phyloP scores from a whole-genome alignment of 2,329 filamentous ascomycete species.

The Fusarium aywerte region DNA sequence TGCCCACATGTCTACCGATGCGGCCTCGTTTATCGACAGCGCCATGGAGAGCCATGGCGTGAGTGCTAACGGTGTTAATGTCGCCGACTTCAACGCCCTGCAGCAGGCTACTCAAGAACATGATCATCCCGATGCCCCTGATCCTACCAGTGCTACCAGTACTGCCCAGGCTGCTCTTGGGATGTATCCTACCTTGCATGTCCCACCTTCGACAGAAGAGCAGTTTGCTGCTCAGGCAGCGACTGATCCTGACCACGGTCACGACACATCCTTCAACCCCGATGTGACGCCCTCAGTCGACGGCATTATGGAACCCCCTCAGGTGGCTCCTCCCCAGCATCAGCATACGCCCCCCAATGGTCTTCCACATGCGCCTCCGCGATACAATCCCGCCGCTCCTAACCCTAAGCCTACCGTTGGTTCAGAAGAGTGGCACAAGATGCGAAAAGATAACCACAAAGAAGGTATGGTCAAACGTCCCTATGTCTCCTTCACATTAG shows the following conservation, averaged over 20 bases:
- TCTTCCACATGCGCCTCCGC: conserved; percentile 48
- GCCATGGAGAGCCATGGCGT: conserved; percentile 59
- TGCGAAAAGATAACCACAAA: conserved; percentile 98
- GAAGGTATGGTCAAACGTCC: conserved; percentile 75
- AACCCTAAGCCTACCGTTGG: conserved; percentile 86
- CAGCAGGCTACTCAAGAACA: conserved; percentile 62
- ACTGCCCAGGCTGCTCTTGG: conserved; percentile 69
- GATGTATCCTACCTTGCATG: conserved; percentile 69
- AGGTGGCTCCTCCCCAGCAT: conserved; percentile 41
- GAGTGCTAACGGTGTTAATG: conserved; percentile 57
- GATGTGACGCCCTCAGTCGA: conserved; percentile 50
- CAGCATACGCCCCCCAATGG: conserved; percentile 55
- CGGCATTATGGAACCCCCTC: conserved; percentile 46
- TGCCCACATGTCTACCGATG: conserved; percentile 59
- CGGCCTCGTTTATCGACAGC: conserved; percentile 65
- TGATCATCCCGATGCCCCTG: conserved; percentile 60
- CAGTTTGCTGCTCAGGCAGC: conserved; percentile 66
- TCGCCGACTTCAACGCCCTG: conserved; percentile 66
- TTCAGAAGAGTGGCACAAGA: conserved; percentile 97
- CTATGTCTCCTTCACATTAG: neutral
- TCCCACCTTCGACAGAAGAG: conserved; percentile 68
- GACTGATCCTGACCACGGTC: conserved; percentile 49
- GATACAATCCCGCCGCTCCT: conserved; percentile 54
- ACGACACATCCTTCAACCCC: conserved; percentile 49
- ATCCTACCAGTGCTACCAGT: conserved; percentile 65